These are phyloP conservation scores for Globisporangium nunn DNA, from an alignment of 352 stramenopile genomes.

Conservation along the genomic window DNA sequence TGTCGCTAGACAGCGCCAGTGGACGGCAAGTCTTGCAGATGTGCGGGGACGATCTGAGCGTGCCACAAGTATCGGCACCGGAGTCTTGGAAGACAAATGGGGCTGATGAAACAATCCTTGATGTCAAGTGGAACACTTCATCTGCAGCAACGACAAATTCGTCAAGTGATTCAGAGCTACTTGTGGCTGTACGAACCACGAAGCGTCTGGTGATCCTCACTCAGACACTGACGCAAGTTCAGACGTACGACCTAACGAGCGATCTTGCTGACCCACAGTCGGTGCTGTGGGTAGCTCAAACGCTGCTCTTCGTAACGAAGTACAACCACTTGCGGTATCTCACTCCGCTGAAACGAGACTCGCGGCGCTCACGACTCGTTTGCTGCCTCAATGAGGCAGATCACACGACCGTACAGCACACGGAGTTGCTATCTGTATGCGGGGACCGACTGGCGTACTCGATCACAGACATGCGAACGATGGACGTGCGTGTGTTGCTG, in stretches of 20 bases:
- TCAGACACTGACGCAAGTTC: conserved; percentile 24
- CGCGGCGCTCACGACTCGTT: conserved; percentile 14
- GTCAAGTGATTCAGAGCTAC: conserved; percentile 1
- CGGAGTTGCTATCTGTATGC: conserved; percentile 35
- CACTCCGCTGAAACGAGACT: conserved; percentile 22
- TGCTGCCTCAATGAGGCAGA: conserved; percentile 22
- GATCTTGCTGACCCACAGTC: conserved; percentile 39
- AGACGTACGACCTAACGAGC: conserved; percentile 23
- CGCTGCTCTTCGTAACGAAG: conserved; percentile 49
- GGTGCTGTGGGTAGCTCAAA: conserved; percentile 64
- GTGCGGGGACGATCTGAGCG: conserved; percentile 39
- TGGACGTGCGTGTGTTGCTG: conserved; percentile 30
- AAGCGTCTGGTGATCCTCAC: conserved; percentile 53
- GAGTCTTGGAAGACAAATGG: conserved; percentile 22
- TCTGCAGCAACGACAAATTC: background rate
- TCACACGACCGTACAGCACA: conserved; percentile 4
- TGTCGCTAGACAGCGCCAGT: conserved; percentile 9
- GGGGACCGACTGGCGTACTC: conserved; percentile 53
- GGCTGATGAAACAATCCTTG: conserved; percentile 33
- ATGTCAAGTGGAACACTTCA: conserved; percentile 46
- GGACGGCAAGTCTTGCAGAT: conserved; percentile 29
- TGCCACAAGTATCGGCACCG: conserved; percentile 11
- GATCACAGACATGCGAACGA: conserved; percentile 25
- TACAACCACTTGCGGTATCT: conserved; percentile 45
- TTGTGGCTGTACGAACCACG: conserved; percentile 50